Evolutionary conservation across 495 filamentous ascomycete species (phyloP), one percentile per base, ranked within the genome.

Genomic region (Hypoxylon fragiforme): DNA sequence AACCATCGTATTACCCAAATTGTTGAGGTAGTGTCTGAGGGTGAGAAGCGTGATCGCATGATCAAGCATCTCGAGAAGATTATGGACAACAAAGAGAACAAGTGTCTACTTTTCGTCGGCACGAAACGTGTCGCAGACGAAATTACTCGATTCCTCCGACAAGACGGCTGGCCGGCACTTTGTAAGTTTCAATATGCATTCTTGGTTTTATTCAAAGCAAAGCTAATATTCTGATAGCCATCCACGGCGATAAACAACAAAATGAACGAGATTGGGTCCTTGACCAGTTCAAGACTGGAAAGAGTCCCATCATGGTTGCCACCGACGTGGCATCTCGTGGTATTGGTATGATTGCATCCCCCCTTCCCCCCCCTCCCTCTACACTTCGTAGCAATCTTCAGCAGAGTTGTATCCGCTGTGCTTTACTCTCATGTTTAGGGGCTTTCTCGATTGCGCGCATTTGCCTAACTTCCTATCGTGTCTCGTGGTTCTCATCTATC

Each of bases 211-310:
- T 1, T 3, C 54, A 3, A 13, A 3, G 12, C 15, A 7, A 47
- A 63, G 48, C 82, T 88, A 78, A 88, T 71, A 20, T 40, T 14
- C 37, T 52, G 20, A 20, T 52, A 91, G 91, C 94, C 40, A 98
- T 98, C 64, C 94, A 98, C 79, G 94, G 94, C 66, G 94, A 98
- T 81, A 98, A 98, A 79, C 92, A 96, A 66, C 94, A 98, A 70
- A 95, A 97, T 69, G 94, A 98, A 76, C 91, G 94, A 77, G 94
- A 98, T 77, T 98, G 94, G 94, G 94, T 98, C 63, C 79, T 98
- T 70, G 95, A 97, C 69, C 94, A 98, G 72, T 98, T 98, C 82
- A 98, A 97, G 85, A 91, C 90, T 61, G 92, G 94, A 76, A 84
- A 88, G 72, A 90, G 88, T 66, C 91, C 92, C 36, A 89, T 98